Percentiles rank a stretch among this genome's conserved stretches.
Evolutionary conservation across 1,284 basidiomycete genomes (phyloP).

Genomic region (Amylostereum areolatum): DNA sequence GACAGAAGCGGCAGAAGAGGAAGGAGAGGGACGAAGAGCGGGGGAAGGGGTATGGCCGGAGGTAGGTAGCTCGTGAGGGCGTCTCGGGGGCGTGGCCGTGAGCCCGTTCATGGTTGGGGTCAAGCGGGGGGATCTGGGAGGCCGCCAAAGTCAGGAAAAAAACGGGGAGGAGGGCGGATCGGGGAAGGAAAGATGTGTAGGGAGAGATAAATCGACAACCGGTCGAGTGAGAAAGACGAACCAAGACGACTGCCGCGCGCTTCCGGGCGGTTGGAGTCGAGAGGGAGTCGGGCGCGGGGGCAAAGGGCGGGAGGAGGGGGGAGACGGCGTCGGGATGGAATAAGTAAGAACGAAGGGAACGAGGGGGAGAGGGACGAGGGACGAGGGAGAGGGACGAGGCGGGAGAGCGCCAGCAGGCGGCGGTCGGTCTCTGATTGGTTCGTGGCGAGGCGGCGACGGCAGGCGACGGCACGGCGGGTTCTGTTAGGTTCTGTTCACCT

Average conservation of each 20-base stretch:
- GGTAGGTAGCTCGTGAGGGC: slow-evolving; percentile 9
- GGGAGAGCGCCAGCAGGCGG: slow-evolving; percentile 4
- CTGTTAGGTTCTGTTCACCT: no score
- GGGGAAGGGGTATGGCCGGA: slow-evolving; percentile 19
- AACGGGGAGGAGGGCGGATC: not conserved
- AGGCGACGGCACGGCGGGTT: not conserved
- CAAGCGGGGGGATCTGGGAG: no score
- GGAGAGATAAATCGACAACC: no score
- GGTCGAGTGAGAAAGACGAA: no score
- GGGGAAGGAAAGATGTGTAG: slow-evolving; percentile 1
- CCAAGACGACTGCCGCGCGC: no score
- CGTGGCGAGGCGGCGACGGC: not conserved
- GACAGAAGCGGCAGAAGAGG: slow-evolving; percentile 21
- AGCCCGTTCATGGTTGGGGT: slow-evolving; percentile 7
- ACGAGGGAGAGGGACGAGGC: slow-evolving; percentile 8
- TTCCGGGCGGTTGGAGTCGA: no score
- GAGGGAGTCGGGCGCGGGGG: no score
- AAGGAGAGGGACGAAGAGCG: slow-evolving; percentile 15
- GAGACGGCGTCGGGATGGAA: slow-evolving; percentile 5
- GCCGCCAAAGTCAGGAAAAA: no score
- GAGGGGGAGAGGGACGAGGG: slow-evolving; percentile 3
- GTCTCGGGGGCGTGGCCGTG: slow-evolving; percentile 11
- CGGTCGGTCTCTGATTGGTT: slow-evolving; percentile 4
- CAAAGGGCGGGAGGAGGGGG: no score
- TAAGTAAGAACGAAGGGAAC: not conserved